These are phyloP conservation scores for Pseudopyricularia javanii DNA, from an alignment of 2,329 filamentous ascomycete genomes.

Conservation along the genomic window DNA sequence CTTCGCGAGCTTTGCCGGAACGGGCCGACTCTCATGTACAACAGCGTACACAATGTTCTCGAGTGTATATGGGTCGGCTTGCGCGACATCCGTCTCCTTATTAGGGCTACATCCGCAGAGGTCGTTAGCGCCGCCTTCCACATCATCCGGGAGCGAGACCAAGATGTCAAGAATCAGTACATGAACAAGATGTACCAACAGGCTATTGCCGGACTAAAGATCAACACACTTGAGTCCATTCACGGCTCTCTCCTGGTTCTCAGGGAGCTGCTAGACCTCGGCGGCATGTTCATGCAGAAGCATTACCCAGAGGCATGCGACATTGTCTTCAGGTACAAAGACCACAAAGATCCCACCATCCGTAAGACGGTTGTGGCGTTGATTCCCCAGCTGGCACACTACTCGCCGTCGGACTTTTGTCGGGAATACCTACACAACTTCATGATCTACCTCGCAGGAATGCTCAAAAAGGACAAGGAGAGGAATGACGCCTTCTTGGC, in stretches of 20 bases:
- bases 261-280: constrained; percentile 85
- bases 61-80: constrained; percentile 94
- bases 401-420: constrained; percentile 83
- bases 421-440: constrained; percentile 83
- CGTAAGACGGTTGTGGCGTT: constrained; percentile 81
- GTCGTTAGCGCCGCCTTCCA: constrained; percentile 91
- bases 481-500: constrained; percentile 89
- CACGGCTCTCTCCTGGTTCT: constrained; percentile 91
- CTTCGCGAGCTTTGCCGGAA: constrained; percentile 84
- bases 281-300: constrained; percentile 98
- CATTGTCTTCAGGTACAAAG: constrained; percentile 82
- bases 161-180: constrained; percentile 74
- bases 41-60: constrained; percentile 89
- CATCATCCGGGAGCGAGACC: constrained; percentile 88
- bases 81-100: constrained; percentile 79
- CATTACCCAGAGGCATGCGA: constrained; percentile 88
- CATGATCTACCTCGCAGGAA: constrained; percentile 89
- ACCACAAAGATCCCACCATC: constrained; percentile 80
- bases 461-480: constrained; percentile 91
- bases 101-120: constrained; percentile 82
- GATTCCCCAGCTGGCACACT: constrained; percentile 85
- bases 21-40: constrained; percentile 89
- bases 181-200: constrained; percentile 87
- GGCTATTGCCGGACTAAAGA: constrained; percentile 65
- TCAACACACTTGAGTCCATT: constrained; percentile 72